These are phyloP conservation scores for Leishmania tropica DNA, from an alignment of 208 protist genomes.

Conservation along the genomic window DNA sequence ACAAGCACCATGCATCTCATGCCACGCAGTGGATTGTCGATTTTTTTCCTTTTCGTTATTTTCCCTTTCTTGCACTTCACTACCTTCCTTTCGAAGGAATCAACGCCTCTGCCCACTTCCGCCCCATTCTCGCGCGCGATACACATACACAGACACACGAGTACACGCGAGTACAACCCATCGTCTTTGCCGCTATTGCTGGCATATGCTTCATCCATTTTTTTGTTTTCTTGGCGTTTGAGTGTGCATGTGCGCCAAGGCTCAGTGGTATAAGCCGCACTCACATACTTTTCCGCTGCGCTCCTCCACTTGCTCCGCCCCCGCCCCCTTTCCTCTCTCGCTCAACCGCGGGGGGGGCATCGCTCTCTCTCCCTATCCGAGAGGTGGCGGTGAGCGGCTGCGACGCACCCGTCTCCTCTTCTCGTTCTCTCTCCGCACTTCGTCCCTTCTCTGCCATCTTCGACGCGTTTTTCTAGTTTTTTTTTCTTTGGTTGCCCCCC, in stretches of 20 bases:
- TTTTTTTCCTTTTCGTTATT: neutral
- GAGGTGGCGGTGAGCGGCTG: neutral
- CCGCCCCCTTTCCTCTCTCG: neutral
- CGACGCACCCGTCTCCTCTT: neutral
- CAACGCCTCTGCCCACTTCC: neutral
- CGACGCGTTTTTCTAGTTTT: neutral
- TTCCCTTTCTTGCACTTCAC: neutral
- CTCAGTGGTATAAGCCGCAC: neutral
- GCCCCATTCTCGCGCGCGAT: neutral
- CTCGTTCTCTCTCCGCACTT: neutral
- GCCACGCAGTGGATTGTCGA: neutral
- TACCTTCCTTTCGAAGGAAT: neutral
- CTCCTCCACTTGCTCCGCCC: neutral
- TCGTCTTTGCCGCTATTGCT: neutral
- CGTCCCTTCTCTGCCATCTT: neutral
- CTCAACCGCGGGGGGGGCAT: neutral
- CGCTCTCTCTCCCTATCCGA: neutral
- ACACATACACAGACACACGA: neutral
- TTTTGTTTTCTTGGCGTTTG: neutral
- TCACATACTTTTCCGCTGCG: neutral
- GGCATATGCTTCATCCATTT: neutral
- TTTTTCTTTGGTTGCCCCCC: neutral
- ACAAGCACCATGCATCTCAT: neutral
- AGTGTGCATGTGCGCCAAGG: neutral
- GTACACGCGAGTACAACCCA: neutral